phyloP scores from a whole-genome alignment of 768 basidiomycete species.

The Amanita muscaria region DNA sequence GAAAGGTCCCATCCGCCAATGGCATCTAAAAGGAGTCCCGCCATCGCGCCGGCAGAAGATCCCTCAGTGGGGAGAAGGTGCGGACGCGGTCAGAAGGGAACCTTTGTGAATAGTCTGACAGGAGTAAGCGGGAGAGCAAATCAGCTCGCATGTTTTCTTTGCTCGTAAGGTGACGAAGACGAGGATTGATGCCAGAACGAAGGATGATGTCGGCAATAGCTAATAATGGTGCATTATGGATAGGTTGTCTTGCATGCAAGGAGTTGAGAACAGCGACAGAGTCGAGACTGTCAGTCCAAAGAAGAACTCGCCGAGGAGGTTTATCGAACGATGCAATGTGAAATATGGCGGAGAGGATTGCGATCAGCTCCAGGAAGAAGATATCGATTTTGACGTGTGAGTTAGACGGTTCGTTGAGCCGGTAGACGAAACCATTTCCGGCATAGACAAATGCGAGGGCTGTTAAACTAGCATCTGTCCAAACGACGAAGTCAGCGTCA shows the following conservation, averaged over 20 bases:
- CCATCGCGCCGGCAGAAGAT: no score
- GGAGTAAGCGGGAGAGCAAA: no score
- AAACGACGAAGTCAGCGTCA: constrained; percentile 15
- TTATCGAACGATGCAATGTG: constrained; percentile 7
- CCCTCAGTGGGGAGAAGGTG: background rate
- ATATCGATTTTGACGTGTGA: constrained; percentile 18
- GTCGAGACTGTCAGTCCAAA: constrained; percentile 15
- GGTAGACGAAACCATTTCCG: constrained; percentile 12
- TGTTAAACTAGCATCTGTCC: constrained; percentile 16
- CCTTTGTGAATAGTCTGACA: background rate
- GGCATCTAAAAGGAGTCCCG: background rate
- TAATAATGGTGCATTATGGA: constrained; percentile 3
- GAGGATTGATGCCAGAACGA: constrained; percentile 14
- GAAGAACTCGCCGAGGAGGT: constrained; percentile 10
- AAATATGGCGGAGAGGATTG: constrained; percentile 16
- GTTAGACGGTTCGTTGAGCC: constrained; percentile 5
- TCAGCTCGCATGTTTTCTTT: no score
- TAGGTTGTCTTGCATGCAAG: constrained; percentile 9
- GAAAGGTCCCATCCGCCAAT: background rate
- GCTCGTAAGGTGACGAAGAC: constrained; percentile 11
- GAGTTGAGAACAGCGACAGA: constrained; percentile 13
- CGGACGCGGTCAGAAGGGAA: no score
- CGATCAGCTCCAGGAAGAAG: constrained; percentile 18
- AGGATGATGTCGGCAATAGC: constrained; percentile 12
- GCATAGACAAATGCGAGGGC: constrained; percentile 11